These are phyloP conservation scores for Aspergillus hortae DNA, from an alignment of 2,329 filamentous ascomycete species.

Conservation along the genomic window DNA sequence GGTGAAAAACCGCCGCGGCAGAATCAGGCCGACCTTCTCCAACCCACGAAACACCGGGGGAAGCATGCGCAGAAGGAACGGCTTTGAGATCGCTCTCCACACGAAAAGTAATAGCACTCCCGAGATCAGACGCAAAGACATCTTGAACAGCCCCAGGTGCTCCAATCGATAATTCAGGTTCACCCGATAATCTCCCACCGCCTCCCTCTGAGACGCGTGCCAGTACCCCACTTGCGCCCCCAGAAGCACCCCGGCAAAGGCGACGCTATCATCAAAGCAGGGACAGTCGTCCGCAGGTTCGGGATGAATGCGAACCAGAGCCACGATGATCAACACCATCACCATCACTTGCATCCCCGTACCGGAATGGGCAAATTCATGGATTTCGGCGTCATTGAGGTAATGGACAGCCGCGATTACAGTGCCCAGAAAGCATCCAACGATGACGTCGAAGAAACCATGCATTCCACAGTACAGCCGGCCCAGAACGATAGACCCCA, in stretches of 20 bases:
- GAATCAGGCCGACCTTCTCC: constrained; percentile 71
- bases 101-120: constrained; percentile 81
- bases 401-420: constrained; percentile 57
- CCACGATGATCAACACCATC: constrained; percentile 63
- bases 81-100: constrained; percentile 90
- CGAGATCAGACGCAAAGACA: constrained; percentile 65
- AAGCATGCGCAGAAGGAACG: constrained; percentile 68
- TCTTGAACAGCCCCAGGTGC: constrained; percentile 62
- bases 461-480: constrained; percentile 98
- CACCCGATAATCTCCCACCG: background rate
- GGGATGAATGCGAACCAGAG: constrained; percentile 83
- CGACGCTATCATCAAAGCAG: constrained; percentile 93
- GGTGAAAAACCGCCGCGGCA: constrained; percentile 88
- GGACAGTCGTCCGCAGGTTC: constrained; percentile 96
- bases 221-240: constrained; percentile 79
- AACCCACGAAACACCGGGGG: constrained; percentile 85
- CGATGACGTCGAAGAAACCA: constrained; percentile 84
- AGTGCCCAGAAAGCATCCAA: constrained; percentile 75
- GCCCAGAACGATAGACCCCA: constrained; percentile 82
- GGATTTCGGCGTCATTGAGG: constrained; percentile 56
- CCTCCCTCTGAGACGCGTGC: constrained; percentile 60
- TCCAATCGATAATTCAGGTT: constrained; percentile 54
- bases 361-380: constrained; percentile 66
- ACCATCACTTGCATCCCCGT: constrained; percentile 62
- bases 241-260: constrained; percentile 86